These are phyloP conservation scores for Colletotrichum horii DNA, from an alignment of 2,329 filamentous ascomycete species.

Conservation along the genomic window DNA sequence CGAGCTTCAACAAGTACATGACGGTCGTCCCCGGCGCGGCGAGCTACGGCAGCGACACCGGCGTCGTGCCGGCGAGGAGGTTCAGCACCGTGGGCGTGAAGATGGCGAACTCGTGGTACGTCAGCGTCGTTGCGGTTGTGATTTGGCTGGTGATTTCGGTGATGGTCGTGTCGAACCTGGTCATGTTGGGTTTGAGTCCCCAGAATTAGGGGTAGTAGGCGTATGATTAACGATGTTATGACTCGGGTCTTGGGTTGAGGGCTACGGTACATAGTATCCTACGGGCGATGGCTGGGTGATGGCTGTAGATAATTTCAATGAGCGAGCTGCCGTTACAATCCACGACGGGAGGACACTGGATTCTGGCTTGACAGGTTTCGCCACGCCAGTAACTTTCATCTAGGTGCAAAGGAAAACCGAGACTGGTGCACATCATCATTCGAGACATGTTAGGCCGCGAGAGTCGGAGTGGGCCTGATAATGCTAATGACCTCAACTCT, in stretches of 20 bases:
- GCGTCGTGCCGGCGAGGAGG: constrained; percentile 22
- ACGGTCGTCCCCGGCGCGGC: constrained; percentile 16
- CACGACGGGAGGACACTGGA: not conserved
- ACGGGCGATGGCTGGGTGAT: not conserved
- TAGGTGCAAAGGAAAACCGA: not conserved
- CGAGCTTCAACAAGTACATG: constrained; percentile 81
- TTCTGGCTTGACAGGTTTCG: rapidly evolving
- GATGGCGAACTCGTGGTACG: constrained; percentile 77
- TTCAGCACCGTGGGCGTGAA: constrained; percentile 42
- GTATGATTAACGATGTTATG: not conserved
- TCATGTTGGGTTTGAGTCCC: constrained; percentile 44
- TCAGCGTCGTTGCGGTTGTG: constrained; percentile 55
- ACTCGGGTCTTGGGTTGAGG: not conserved
- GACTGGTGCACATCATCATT: not conserved
- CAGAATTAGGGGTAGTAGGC: not conserved
- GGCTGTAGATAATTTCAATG: not conserved
- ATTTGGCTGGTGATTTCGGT: constrained; percentile 78
- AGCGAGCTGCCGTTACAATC: not conserved
- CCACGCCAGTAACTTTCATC: not conserved
- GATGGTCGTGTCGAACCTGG: constrained; percentile 79
- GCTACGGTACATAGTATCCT: not conserved
- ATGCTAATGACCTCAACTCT: rapidly evolving
- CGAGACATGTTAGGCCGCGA: not conserved
- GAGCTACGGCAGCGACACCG: constrained; percentile 7
- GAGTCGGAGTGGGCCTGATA: not conserved